These are phyloP conservation scores for Tuber calosporum DNA, from an alignment of 495 filamentous ascomycete genomes.

Conservation along the genomic window DNA sequence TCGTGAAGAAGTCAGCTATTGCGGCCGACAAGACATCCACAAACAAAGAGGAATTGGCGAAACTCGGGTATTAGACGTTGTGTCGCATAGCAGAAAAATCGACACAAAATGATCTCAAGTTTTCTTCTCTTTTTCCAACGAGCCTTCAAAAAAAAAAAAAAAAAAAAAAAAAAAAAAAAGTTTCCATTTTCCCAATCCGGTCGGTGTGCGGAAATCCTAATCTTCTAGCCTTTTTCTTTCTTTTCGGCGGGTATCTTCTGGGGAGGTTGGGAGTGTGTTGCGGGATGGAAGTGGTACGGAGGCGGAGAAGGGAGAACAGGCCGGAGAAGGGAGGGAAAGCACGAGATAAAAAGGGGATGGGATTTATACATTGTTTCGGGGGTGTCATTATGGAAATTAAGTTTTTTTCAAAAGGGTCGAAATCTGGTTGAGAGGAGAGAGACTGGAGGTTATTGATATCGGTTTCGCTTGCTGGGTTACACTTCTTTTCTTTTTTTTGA, in stretches of 20 bases:
- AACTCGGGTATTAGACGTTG: slow-evolving; percentile 60
- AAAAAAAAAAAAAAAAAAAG: no score
- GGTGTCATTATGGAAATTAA: not conserved
- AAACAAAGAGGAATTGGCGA: slow-evolving; percentile 66
- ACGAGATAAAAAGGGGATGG: not conserved
- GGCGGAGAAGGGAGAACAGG: not conserved
- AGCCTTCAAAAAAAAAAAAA: no score
- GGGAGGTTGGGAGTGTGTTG: not conserved
- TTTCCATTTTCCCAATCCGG: slow-evolving; percentile 6
- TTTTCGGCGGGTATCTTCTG: not conserved
- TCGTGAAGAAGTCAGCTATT: slow-evolving; percentile 76
- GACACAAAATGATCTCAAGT: slow-evolving; percentile 16
- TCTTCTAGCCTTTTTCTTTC: not conserved
- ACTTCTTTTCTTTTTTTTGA: not conserved
- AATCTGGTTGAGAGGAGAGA: not conserved
- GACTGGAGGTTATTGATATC: slow-evolving; percentile 3
- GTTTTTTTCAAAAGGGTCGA: not conserved
- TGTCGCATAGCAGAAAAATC: slow-evolving; percentile 38
- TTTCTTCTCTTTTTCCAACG: not conserved
- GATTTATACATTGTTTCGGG: not conserved
- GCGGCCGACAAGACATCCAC: slow-evolving; percentile 87
- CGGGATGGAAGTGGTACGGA: not conserved
- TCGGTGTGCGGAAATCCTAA: not conserved
- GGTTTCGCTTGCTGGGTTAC: slow-evolving; percentile 36
- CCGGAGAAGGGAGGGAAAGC: not conserved